Evolutionary conservation across 2,329 filamentous ascomycete genomes (phyloP).

Genomic region (Apiospora saccharicola): DNA sequence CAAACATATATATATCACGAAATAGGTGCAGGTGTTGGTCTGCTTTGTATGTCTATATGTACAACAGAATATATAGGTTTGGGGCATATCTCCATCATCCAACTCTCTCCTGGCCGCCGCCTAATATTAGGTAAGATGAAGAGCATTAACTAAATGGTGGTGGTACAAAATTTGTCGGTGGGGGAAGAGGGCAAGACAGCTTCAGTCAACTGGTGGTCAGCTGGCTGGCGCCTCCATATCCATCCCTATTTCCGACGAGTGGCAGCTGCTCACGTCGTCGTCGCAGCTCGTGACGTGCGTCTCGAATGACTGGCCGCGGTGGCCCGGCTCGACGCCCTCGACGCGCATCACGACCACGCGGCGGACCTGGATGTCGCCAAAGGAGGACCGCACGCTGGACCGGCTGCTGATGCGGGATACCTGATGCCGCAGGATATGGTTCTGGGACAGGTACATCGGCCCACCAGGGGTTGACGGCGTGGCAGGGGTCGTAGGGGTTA

Average conservation of each 20-base stretch:
- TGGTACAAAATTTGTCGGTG: neutral
- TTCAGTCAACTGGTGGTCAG: neutral
- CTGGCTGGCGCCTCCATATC: neutral
- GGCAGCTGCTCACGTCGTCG: conserved; percentile 2
- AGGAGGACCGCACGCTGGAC: conserved; percentile 17
- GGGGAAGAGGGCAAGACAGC: too few relatives aligned
- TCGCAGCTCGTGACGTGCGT: conserved; percentile 22
- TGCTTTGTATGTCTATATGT: neutral
- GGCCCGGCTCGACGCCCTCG: conserved; percentile 18
- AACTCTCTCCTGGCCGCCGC: neutral
- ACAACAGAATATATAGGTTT: neutral
- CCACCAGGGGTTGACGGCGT: neutral
- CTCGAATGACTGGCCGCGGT: conserved; percentile 17
- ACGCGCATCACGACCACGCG: conserved; percentile 20
- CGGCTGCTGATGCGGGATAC: conserved; percentile 15
- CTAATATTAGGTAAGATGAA: neutral
- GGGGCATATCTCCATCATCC: neutral
- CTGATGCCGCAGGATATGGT: neutral
- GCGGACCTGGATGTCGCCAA: conserved; percentile 20
- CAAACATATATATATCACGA: too few relatives aligned
- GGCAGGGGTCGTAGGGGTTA: neutral
- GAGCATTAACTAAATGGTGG: neutral
- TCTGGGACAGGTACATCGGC: neutral
- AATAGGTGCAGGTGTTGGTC: neutral
- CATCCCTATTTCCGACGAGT: neutral